Base-by-base conservation (phyloP, 140 eudicot genomes). In the Erigeron philadelphicus region DNA sequence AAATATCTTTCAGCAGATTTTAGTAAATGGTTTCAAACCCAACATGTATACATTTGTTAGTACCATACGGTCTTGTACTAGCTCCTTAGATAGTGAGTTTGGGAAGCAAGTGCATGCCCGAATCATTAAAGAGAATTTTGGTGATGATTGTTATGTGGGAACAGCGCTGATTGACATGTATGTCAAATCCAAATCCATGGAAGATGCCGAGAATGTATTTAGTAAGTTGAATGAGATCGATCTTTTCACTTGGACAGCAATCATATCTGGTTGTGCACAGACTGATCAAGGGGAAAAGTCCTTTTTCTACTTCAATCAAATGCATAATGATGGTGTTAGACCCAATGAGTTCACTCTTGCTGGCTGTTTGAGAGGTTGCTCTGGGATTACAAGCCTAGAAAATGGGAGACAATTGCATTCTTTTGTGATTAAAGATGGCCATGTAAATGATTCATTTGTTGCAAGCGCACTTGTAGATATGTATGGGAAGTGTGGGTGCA, bases 281-380 rank as follows among this genome's bases (percentile, higher is more conserved):
- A 69, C 59, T 25, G 74, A 80, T 61, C 85, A 83, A 76, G 92
- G 82, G 40, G 87, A 85, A 55, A 88, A 83, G 55, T 84, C 89
- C 16, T 66, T 80, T 62, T 69, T 50, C 23, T 83, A 70, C 76
- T 88, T 88, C 67, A 76, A 68, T 64, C 81, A 79, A 76, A 88
- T 88, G 96, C 82, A 64, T 40, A 78, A 77, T 47, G 83, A 84
- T 42, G 88, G 87, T 9, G 68, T 80, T 42, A 78, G 68, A 45
- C 90, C 90, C 17, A 88, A 79, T 67, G 90, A 84, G 64, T 86
- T 77, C 81, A 83, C 94, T 57, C 78, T 88, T 52, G 87, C 86
- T 31, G 77, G 83, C 79, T 79, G 88, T 80, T 78, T 88, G 78
- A 84, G 81, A 72, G 85, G 81, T 8, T 88, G 87, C 75, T 81